phyloP scores from a whole-genome alignment of 208 protist species.

The Trypanosomatidae sp. region DNA sequence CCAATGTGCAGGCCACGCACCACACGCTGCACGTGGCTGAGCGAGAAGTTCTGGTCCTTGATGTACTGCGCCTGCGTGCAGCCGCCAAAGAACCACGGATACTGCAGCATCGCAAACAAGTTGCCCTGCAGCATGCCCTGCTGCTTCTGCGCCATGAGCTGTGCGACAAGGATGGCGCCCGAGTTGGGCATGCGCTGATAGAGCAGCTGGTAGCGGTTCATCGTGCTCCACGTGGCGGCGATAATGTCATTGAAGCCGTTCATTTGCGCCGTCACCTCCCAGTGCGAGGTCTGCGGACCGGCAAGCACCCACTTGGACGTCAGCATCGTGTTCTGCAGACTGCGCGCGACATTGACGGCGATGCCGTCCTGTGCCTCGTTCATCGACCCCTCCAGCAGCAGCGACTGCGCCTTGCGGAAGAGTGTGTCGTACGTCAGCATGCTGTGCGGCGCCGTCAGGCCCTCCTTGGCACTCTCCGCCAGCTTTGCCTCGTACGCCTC shows the following conservation, averaged over 20 bases:
- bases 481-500: constrained; percentile 66
- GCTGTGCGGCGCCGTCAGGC: constrained; percentile 18
- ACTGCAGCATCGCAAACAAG: constrained; percentile 80
- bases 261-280: constrained; percentile 83
- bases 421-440: constrained; percentile 61
- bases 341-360: constrained; percentile 51
- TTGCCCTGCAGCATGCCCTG: constrained; percentile 64
- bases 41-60: constrained; percentile 57
- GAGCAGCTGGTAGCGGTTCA: constrained; percentile 78
- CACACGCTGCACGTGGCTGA: constrained; percentile 71
- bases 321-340: constrained; percentile 75
- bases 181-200: constrained; percentile 74
- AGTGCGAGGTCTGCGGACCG: constrained; percentile 75
- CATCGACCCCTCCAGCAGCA: constrained; percentile 57
- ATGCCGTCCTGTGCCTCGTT: constrained; percentile 64
- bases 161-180: constrained; percentile 63
- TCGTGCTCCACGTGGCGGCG: constrained; percentile 66
- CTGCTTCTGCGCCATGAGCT: constrained; percentile 83
- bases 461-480: constrained; percentile 41
- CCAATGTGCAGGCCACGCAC: constrained; percentile 74
- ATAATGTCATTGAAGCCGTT: constrained; percentile 80
- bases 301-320: constrained; percentile 63
- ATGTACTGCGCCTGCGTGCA: constrained; percentile 81
- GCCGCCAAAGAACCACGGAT: constrained; percentile 67
- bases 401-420: constrained; percentile 40